Base-by-base conservation (phyloP, 768 basidiomycete genomes). In the Jaapia argillacea region DNA sequence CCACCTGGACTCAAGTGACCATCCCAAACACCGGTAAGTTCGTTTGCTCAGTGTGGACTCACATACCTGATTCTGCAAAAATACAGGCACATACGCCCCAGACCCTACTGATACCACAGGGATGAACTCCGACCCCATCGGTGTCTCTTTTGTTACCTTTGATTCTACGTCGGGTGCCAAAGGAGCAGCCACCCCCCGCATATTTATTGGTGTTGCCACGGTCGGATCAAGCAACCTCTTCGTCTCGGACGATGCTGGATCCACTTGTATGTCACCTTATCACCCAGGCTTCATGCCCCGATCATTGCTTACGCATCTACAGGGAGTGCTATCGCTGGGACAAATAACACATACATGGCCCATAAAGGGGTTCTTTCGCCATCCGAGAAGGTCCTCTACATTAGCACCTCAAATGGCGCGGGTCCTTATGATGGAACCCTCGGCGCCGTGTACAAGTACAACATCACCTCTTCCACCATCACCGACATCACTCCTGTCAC, bases 301-400 rank as follows among this genome's bases (percentile, higher is more conserved):
- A 6, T 20, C 20, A 12, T n/a, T 22, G 21, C 22, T 41, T 38
- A 7, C 20, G 7, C 21, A 10, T 10, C 10, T 7, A 38, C 37
- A 10, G 21, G 10, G 37, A 38, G 37, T 21, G 72, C 77, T 22
- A 59, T 82, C 45, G 53, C 72, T 23, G 79, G 79, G 1, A 75
- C 76, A 44, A 74, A 75, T 45, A 75, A 65, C 2, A 69, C 69
- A 1, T 79, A 65, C 54, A 55, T 83, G 22, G 75, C 79, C 2
- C 81, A 83, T 59, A 81, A 79, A 54, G 80, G 80, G 50, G 75
- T 81, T 14, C 54, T 81, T 20, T 78, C 77, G 3, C 73, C 74
- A 1, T 54, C 66, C 1, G 77, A 81, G 48, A 69, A 71, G 42
- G 61, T 67, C 0, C 61, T 83, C 4, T 83, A 81, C 50, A 62